phyloP scores from a whole-genome alignment of 1,284 basidiomycete genomes.

The Boletus mariae region DNA sequence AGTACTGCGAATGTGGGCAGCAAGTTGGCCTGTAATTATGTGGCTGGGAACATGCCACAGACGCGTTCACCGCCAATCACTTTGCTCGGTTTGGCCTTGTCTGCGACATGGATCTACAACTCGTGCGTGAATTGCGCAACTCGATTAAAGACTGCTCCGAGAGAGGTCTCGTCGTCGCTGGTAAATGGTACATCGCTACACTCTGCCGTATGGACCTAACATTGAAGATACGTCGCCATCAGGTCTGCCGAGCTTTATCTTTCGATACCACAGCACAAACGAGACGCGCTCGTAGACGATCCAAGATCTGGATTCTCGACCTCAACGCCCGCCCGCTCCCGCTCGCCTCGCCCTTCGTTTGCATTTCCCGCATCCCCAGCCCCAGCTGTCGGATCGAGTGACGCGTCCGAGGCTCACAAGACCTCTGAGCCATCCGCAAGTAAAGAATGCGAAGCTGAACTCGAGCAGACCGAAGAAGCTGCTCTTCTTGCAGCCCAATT shows the following conservation, averaged over 20 bases:
- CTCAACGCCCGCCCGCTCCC: slow-evolving; percentile 50
- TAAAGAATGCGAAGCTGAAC: slow-evolving; percentile 40
- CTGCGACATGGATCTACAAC: slow-evolving; percentile 29
- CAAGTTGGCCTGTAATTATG: not conserved
- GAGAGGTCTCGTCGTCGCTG: slow-evolving; percentile 54
- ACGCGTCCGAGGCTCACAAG: slow-evolving; percentile 27
- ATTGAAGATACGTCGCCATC: slow-evolving; percentile 11
- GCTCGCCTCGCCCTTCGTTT: slow-evolving; percentile 38
- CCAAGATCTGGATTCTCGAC: slow-evolving; percentile 39
- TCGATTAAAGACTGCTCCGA: slow-evolving; percentile 61
- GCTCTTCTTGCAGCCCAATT: slow-evolving; percentile 67
- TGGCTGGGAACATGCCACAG: slow-evolving; percentile 17
- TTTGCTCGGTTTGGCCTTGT: not conserved
- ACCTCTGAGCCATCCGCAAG: slow-evolving; percentile 24
- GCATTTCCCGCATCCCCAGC: slow-evolving; percentile 39
- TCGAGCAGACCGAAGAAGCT: slow-evolving; percentile 65
- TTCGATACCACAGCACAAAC: slow-evolving; percentile 52
- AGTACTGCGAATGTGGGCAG: too few species aligned
- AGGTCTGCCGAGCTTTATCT: slow-evolving; percentile 76
- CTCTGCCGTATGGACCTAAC: slow-evolving; percentile 11
- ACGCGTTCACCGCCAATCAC: slow-evolving; percentile 1
- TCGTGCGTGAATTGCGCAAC: slow-evolving; percentile 45
- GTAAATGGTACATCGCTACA: slow-evolving; percentile 61
- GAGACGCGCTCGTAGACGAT: slow-evolving; percentile 28
- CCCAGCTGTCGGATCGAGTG: slow-evolving; percentile 22